phyloP scores from a whole-genome alignment of 2,329 filamentous ascomycete genomes.

The Orbilia javanica region DNA sequence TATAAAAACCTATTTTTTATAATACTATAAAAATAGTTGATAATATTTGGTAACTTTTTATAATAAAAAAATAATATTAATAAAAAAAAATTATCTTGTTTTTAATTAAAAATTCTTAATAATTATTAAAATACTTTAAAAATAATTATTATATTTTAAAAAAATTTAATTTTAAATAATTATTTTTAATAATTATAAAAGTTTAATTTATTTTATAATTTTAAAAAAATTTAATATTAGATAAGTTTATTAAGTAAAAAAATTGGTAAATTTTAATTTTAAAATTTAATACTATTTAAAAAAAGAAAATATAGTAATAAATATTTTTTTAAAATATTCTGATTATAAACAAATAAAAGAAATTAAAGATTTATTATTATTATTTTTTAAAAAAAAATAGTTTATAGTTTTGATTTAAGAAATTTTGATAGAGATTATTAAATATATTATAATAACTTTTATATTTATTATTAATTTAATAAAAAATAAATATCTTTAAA shows the following conservation, averaged over 20 bases:
- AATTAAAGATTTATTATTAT: neutral
- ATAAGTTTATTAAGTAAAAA: neutral
- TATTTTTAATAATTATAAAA: neutral
- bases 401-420: neutral
- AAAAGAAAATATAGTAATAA: conserved; percentile 5
- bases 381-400: conserved; percentile 4
- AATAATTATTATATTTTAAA: neutral
- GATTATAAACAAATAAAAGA: neutral
- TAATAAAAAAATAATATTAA: neutral
- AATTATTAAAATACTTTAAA: conserved; percentile 1
- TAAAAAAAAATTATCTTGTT: conserved; percentile 2
- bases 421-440: neutral
- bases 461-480: neutral
- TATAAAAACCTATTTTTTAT: neutral
- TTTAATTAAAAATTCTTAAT: conserved; percentile 8
- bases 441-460: neutral
- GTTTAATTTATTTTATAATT: conserved; percentile 1
- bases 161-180: neutral
- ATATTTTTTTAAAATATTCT: neutral
- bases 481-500: no score
- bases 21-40: neutral
- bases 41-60: neutral
- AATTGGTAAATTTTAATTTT: neutral
- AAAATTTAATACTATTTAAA: conserved; percentile 5
- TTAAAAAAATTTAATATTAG: conserved; percentile 4